Conservation (phyloP, 1,139 yeast species). For the Suhomyces bolitotheri region DNA sequence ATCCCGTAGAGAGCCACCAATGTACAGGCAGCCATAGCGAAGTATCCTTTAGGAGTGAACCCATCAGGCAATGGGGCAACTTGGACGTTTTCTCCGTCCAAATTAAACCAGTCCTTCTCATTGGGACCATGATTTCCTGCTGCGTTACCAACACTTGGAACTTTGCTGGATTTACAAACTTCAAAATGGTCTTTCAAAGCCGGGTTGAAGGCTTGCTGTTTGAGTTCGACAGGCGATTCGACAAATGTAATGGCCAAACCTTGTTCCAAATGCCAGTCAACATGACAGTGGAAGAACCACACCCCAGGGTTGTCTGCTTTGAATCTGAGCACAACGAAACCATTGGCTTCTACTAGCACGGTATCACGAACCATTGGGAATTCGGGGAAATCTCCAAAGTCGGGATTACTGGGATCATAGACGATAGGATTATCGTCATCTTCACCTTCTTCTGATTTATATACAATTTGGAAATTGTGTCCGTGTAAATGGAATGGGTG, state of each 20-base stretch:
- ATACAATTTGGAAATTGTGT: slow-evolving; percentile 73
- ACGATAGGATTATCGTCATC: slow-evolving; percentile 56
- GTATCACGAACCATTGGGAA: slow-evolving; percentile 68
- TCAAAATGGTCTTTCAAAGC: slow-evolving; percentile 52
- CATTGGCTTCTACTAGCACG: slow-evolving; percentile 61
- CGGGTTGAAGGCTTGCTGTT: slow-evolving; percentile 30
- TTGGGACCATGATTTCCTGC: slow-evolving; percentile 51
- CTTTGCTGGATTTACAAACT: slow-evolving; percentile 56
- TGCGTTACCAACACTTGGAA: slow-evolving; percentile 64
- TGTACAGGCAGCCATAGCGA: slow-evolving; percentile 60
- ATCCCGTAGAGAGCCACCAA: slow-evolving; percentile 61
- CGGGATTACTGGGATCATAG: slow-evolving; percentile 48
- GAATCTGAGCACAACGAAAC: slow-evolving; percentile 65
- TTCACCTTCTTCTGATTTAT: slow-evolving; percentile 53
- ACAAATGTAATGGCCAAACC: slow-evolving; percentile 73
- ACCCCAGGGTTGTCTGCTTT: slow-evolving; percentile 86
- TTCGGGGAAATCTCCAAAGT: slow-evolving; percentile 58
- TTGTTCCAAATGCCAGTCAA: slow-evolving; percentile 91
- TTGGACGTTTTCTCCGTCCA: slow-evolving; percentile 59
- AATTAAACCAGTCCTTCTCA: slow-evolving; percentile 48
- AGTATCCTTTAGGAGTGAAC: slow-evolving; percentile 66
- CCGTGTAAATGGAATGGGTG: slow-evolving; percentile 97
- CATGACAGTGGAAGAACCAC: slow-evolving; percentile 93
- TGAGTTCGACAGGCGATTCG: slow-evolving; percentile 68
- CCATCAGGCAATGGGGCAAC: slow-evolving; percentile 61